A percentile compares a stretch with the other conserved stretches of the same genome.
Evolutionary conservation across 140 eudicot genomes (phyloP).

Genomic region (Artemisia princeps): DNA sequence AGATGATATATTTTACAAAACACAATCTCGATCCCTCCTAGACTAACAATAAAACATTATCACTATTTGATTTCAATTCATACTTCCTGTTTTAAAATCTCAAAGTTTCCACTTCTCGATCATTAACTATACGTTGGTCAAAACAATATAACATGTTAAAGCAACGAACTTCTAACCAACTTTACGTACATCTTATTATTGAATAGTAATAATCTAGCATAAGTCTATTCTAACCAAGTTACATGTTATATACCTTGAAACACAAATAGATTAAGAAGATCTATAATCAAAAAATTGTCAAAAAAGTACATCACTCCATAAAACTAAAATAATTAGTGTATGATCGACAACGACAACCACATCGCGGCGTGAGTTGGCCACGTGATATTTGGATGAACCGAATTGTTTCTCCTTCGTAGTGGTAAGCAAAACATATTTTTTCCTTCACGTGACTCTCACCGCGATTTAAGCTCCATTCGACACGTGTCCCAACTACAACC

Average conservation of each 20-base stretch:
- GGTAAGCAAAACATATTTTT: conserved; percentile 43
- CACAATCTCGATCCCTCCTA: no score
- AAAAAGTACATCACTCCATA: conserved; percentile 12
- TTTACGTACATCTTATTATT: no score
- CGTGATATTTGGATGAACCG: conserved; percentile 54
- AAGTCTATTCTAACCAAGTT: no score
- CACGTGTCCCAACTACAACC: conserved; percentile 37
- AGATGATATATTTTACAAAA: no score
- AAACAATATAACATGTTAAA: background rate
- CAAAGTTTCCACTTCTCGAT: no score
- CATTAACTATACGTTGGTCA: no score
- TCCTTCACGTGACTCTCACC: conserved; percentile 63
- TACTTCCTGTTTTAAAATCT: no score
- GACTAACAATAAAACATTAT: no score
- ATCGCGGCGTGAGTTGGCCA: conserved; percentile 64
- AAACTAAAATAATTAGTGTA: background rate
- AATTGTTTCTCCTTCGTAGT: conserved; percentile 28
- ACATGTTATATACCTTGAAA: background rate
- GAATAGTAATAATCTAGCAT: no score
- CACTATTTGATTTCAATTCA: no score
- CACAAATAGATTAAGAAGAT: background rate
- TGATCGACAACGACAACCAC: conserved; percentile 30
- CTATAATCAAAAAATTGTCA: background rate
- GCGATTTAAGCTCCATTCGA: conserved; percentile 32
- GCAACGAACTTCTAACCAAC: no score